Percentiles rank a stretch among this genome's conserved stretches.
Conservation (phyloP, 768 basidiomycete species). For the Collybiopsis luxurians region DNA sequence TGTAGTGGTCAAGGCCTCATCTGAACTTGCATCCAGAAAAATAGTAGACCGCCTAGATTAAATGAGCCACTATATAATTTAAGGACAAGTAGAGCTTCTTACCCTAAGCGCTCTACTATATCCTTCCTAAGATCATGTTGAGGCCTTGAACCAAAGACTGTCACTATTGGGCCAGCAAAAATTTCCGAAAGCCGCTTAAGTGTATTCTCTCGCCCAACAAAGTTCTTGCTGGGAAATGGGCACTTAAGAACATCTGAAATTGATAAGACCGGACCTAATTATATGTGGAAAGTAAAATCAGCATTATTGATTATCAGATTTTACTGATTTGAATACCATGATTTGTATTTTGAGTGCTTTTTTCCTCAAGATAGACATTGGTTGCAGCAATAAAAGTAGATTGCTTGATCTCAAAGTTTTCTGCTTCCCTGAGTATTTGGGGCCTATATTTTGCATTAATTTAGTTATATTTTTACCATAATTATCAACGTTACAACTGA, state of each 20-base stretch:
- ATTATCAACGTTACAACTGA: no score
- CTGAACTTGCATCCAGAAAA: not conserved
- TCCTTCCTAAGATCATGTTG: not conserved
- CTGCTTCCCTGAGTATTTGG: no score
- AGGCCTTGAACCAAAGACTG: not conserved
- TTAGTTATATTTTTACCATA: no score
- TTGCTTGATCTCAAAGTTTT: no score
- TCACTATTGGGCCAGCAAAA: not conserved
- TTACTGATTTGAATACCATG: no score
- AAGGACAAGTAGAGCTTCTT: not conserved
- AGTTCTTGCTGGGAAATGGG: not conserved
- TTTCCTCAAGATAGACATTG: no score
- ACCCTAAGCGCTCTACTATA: not conserved
- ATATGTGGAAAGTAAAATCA: no score
- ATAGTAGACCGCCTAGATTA: not conserved
- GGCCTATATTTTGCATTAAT: no score
- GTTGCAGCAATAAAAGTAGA: no score
- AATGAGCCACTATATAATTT: not conserved
- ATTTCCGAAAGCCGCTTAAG: not conserved
- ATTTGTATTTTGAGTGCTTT: no score
- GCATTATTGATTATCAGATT: no score
- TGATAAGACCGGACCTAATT: not conserved
- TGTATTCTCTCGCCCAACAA: not conserved
- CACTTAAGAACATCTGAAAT: not conserved
- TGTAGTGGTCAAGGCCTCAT: not conserved